These are phyloP conservation scores for Sporothrix sp. DNA, from an alignment of 2,329 filamentous ascomycete genomes.

Conservation along the genomic window DNA sequence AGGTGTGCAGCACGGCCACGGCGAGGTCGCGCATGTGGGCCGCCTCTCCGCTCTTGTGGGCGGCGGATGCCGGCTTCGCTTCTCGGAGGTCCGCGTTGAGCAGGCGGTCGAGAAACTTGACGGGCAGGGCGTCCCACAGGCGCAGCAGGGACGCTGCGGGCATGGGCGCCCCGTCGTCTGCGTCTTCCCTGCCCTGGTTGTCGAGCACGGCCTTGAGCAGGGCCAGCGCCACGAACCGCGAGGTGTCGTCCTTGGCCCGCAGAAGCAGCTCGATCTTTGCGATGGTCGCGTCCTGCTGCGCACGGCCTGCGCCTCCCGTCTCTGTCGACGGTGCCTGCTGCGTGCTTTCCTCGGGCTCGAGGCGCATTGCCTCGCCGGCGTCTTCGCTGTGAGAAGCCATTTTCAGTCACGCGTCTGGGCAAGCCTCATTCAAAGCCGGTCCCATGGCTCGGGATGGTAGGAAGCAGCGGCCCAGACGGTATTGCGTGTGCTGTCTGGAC, in stretches of 20 bases:
- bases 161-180: not conserved
- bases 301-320: not conserved
- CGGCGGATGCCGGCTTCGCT: too few species aligned
- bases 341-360: not conserved
- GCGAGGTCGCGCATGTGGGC: constrained; percentile 54
- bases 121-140: constrained; percentile 51
- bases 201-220: constrained; percentile 58
- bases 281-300: constrained; percentile 21
- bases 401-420: not conserved
- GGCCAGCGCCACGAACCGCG: constrained; percentile 57
- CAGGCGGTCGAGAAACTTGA: constrained; percentile 55
- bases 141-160: constrained; percentile 28
- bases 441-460: too few species aligned
- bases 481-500: too few species aligned
- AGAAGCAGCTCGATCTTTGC: constrained; percentile 47
- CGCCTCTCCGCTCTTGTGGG: constrained; percentile 32
- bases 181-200: constrained; percentile 26
- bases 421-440: too few species aligned
- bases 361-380: not conserved
- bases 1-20: constrained; percentile 53
- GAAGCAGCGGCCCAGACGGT: too few species aligned
- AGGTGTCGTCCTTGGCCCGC: constrained; percentile 53
- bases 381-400: not conserved
- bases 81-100: constrained; percentile 29
- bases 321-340: not conserved